Conservation (phyloP, 805 yeast species). For the Saturnispora dispora region DNA sequence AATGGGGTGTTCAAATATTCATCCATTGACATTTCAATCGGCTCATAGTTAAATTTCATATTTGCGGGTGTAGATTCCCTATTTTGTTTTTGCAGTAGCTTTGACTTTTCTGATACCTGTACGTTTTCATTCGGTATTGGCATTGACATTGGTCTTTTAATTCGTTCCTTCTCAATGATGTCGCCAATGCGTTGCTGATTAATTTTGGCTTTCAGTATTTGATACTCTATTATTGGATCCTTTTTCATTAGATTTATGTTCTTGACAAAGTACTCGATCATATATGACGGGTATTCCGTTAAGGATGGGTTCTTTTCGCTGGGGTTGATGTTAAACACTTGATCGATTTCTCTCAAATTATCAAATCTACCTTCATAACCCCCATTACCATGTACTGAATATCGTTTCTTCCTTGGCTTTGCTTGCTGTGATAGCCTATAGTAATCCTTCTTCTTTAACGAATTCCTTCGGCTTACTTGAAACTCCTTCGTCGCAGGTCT, state of each 20-base stretch:
- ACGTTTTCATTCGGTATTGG: slow-evolving; percentile 4
- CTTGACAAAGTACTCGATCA: slow-evolving; percentile 13
- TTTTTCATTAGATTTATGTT: slow-evolving; percentile 10
- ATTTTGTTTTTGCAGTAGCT: slow-evolving; percentile 1
- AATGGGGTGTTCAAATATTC: slow-evolving; percentile 13
- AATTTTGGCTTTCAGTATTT: slow-evolving; percentile 11
- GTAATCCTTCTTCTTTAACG: slow-evolving; percentile 7
- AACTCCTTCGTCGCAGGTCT: slow-evolving; percentile 2
- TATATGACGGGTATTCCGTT: slow-evolving; percentile 11
- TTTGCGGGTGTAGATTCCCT: slow-evolving; percentile 11
- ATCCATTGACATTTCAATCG: slow-evolving; percentile 9
- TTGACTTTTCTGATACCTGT: neutral
- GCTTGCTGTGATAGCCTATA: slow-evolving; percentile 4
- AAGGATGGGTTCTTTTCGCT: neutral
- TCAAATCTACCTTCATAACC: neutral
- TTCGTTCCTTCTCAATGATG: neutral
- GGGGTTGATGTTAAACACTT: slow-evolving; percentile 7
- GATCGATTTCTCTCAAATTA: slow-evolving; percentile 8
- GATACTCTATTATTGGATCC: slow-evolving; percentile 9
- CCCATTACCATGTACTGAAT: neutral
- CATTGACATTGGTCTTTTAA: slow-evolving; percentile 5
- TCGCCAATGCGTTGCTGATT: neutral
- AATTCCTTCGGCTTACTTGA: slow-evolving; percentile 8
- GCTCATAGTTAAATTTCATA: slow-evolving; percentile 8
- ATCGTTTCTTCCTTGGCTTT: slow-evolving; percentile 4